Conservation (phyloP, 306 rosid genomes). For the Purshia tridentata region DNA sequence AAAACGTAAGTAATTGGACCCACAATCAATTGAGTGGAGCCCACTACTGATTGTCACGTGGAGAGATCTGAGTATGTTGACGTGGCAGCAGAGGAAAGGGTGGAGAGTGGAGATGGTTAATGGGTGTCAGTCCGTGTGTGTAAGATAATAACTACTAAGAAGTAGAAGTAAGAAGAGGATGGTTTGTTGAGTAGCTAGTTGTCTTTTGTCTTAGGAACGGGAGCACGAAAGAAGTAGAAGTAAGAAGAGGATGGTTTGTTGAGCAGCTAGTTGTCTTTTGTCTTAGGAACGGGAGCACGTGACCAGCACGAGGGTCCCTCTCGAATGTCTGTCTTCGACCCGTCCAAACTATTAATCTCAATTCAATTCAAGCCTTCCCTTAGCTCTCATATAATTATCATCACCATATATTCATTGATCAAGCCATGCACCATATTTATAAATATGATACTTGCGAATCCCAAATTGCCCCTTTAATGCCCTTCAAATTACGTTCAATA, state of each 20-base stretch:
- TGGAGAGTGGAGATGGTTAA: conserved; percentile 16
- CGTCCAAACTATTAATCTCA: conserved; percentile 33
- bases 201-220: conserved; percentile 35
- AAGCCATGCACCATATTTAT: neutral
- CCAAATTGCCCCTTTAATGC: neutral
- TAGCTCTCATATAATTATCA: neutral
- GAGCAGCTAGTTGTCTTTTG: conserved; percentile 40
- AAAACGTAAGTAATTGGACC: too few relatives aligned
- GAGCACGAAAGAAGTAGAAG: conserved; percentile 32
- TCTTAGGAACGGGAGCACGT: conserved; percentile 40
- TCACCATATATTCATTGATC: neutral
- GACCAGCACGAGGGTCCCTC: conserved; percentile 49
- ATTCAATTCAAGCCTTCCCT: neutral
- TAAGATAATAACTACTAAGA: too few relatives aligned
- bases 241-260: conserved; percentile 35
- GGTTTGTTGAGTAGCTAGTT: conserved; percentile 42
- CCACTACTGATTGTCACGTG: conserved; percentile 23
- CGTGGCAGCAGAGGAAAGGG: conserved; percentile 27
- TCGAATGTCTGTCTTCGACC: conserved; percentile 49
- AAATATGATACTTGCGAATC: neutral
- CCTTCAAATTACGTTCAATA: neutral
- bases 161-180: conserved; percentile 15
- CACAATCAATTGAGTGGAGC: neutral
- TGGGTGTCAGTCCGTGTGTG: too few relatives aligned
- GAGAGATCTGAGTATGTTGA: conserved; percentile 21